Conservation (phyloP, 129 eudicot species). For the Flaveria bidentis region DNA sequence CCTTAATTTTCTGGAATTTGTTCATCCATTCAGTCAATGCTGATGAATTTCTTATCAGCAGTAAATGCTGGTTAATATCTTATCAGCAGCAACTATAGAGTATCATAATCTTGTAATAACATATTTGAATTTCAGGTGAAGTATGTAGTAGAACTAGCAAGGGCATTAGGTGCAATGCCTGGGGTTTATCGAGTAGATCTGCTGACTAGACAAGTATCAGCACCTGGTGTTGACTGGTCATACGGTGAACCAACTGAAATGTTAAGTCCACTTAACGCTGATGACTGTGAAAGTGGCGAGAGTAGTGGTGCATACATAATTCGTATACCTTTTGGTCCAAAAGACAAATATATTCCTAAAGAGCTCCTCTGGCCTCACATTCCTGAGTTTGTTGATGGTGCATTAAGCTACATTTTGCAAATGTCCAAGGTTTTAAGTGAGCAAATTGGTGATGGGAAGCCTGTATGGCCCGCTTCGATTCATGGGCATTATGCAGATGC, state of each 20-base stretch:
- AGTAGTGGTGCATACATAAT: slow-evolving; percentile 82
- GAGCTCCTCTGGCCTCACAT: slow-evolving; percentile 88
- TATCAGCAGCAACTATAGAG: background rate
- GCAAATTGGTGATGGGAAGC: slow-evolving; percentile 69
- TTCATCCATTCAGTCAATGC: background rate
- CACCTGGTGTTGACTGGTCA: slow-evolving; percentile 80
- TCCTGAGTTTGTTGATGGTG: slow-evolving; percentile 86
- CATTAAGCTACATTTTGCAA: slow-evolving; percentile 63
- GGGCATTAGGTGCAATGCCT: slow-evolving; percentile 84
- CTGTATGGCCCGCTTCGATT: slow-evolving; percentile 80
- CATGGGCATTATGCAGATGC: slow-evolving; percentile 96
- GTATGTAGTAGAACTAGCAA: slow-evolving; percentile 81
- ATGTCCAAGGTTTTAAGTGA: slow-evolving; percentile 83
- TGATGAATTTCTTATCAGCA: too few species aligned
- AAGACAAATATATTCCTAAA: slow-evolving; percentile 72
- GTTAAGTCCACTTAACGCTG: slow-evolving; percentile 50
- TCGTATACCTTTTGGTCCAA: slow-evolving; percentile 90
- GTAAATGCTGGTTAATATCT: background rate
- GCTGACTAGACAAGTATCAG: slow-evolving; percentile 75
- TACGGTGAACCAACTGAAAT: slow-evolving; percentile 82
- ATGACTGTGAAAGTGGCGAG: slow-evolving; percentile 56
- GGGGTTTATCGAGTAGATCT: slow-evolving; percentile 90
- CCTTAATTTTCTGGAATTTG: background rate
- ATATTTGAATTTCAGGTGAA: slow-evolving; percentile 52
- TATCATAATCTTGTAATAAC: background rate